Percentiles rank a stretch among this genome's conserved stretches.
phyloP scores from a whole-genome alignment of 768 basidiomycete species.

The Suillus decipiens region DNA sequence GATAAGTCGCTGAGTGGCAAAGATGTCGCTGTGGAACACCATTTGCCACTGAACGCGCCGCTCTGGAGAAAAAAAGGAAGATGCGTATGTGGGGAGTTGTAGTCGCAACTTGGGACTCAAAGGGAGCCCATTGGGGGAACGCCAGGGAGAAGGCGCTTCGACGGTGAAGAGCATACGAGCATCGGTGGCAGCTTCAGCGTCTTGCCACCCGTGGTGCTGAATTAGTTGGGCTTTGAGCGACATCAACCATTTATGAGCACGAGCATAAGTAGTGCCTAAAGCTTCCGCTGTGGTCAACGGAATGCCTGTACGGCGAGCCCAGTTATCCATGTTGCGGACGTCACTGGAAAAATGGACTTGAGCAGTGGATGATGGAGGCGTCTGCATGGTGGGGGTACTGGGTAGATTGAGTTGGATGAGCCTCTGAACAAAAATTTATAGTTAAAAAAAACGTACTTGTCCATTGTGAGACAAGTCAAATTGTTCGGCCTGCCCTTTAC shows the following conservation, averaged over 20 bases:
- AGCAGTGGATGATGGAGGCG: conserved; percentile 41
- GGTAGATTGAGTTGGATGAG: conserved; percentile 1
- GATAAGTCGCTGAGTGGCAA: conserved; percentile 69
- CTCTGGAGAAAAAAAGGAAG: conserved; percentile 85
- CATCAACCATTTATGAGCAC: conserved; percentile 76
- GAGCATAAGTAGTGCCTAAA: conserved; percentile 76
- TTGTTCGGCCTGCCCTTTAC: conserved; percentile 33
- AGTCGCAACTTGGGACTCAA: conserved; percentile 73
- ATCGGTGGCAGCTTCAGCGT: conserved; percentile 56
- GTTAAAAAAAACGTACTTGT: conserved; percentile 23
- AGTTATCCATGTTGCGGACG: conserved; percentile 80
- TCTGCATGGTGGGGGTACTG: conserved; percentile 28
- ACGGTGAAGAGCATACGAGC: conserved; percentile 76
- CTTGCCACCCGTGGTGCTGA: conserved; percentile 70
- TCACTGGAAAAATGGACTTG: conserved; percentile 80
- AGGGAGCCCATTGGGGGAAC: conserved; percentile 72
- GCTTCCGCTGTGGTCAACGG: conserved; percentile 84
- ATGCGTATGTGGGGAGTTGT: conserved; percentile 76
- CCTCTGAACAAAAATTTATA: conserved; percentile 26
- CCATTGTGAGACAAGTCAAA: conserved; percentile 14
- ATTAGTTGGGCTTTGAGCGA: conserved; percentile 64
- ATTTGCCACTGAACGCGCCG: conserved; percentile 87
- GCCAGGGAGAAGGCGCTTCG: conserved; percentile 78
- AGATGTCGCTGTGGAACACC: conserved; percentile 82
- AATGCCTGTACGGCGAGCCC: conserved; percentile 78